Evolutionary conservation across 1,284 basidiomycete genomes (phyloP), one percentile per base, ranked within the genome.

Genomic region (Leccinum angustisporum): DNA sequence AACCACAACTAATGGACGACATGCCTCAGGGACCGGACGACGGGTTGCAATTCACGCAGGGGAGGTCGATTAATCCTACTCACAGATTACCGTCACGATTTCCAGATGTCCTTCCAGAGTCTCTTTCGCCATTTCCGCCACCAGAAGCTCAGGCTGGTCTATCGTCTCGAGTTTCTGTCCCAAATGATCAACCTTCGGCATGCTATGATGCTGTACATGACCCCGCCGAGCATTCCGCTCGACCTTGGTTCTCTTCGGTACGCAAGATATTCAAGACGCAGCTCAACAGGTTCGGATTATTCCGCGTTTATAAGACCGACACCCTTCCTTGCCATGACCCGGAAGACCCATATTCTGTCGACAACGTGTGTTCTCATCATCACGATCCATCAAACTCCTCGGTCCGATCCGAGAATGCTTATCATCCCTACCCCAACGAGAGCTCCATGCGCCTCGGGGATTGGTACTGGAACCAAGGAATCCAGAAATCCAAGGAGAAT

Each of bases 241-340:
- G 18, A 48, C 7, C 46, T 21, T 21, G 9, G n/a, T 21, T 21
- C n/a, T 48, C 46, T 25, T 48, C n/a, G 21, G 8, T 48, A 13
- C 18, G n/a, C 18, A 52, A 25, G 36, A 31, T n/a, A 18, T 21
- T 58, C 50, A 53, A 40, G 57, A 54, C 57, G 21, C 36, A 40
- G 50, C 2, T 13, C 30, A 58, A 62, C 38, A 48, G 11, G 4
- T 62, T 62, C 59, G 53, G 58, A 11, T n/a, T 62, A 21, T 55
- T 60, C 33, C 43, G 31, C 14, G 27, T 55, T 13, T 62, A 55
- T 21, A n/a, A 30, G 25, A 30, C 18, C 25, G 50, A 58, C 8
- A 13, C 46, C 5, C 51, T 33, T 27, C 60, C 60, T 18, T 18
- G 13, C 14, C 56, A 57, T 53, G 56, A 61, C 16, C 46, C 56